Conservation (phyloP, 140 eudicot genomes). For the Cichorium intybus region DNA sequence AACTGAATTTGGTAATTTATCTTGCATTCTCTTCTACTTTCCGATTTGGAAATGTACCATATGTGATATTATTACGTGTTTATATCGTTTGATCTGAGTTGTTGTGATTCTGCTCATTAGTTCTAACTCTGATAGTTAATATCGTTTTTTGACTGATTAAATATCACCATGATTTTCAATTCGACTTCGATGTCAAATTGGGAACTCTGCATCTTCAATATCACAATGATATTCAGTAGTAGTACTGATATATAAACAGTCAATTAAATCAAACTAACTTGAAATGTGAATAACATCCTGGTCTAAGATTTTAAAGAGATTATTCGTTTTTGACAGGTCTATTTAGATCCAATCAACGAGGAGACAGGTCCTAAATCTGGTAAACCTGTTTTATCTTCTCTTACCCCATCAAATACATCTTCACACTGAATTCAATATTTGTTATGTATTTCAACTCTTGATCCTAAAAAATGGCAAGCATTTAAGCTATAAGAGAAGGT, state of each 20-base stretch:
- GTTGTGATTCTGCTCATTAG: too few species aligned
- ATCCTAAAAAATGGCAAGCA: slow-evolving; percentile 82
- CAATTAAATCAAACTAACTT: neutral
- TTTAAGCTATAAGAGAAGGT: slow-evolving; percentile 89
- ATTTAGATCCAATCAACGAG: slow-evolving; percentile 63
- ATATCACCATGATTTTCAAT: neutral
- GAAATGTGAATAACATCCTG: neutral
- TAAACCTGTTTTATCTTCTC: slow-evolving; percentile 27
- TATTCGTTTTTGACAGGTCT: slow-evolving; percentile 40
- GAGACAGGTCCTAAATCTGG: slow-evolving; percentile 59
- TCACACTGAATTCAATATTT: neutral
- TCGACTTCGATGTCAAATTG: neutral
- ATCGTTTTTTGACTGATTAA: neutral
- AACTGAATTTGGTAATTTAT: slow-evolving; percentile 60
- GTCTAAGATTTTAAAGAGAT: neutral
- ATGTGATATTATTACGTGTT: too few species aligned
- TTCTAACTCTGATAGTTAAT: too few species aligned
- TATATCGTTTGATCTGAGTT: too few species aligned
- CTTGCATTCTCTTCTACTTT: neutral
- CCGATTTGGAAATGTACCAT: neutral
- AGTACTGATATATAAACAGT: neutral
- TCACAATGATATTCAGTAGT: neutral
- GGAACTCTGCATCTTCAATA: neutral
- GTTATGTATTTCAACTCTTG: slow-evolving; percentile 60
- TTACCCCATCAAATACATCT: neutral